Percentiles rank a stretch among this genome's conserved stretches.
Conservation (phyloP, 257 asterid genomes). For the Solanum habrochaites region DNA sequence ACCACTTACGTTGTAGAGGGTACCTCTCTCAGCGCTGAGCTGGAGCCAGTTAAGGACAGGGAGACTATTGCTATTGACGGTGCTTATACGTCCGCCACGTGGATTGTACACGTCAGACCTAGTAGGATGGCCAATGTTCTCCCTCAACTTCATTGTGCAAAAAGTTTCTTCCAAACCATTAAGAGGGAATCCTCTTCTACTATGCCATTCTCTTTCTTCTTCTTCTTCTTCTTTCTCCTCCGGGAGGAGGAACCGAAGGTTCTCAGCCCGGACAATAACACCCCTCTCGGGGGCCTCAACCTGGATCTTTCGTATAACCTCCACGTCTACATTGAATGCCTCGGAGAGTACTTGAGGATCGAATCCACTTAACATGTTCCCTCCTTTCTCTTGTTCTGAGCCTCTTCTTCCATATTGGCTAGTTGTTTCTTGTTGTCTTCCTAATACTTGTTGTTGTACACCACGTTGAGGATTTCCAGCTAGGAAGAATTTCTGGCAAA, state of each 20-base stretch:
- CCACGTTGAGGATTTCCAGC: constrained; percentile 42
- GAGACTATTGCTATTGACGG: constrained; percentile 41
- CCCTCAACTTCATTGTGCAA: constrained; percentile 26
- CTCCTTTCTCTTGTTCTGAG: not conserved
- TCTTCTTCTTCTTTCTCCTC: not conserved
- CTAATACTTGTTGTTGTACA: not conserved
- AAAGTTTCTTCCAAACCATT: constrained; percentile 57
- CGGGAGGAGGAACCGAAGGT: constrained; percentile 21
- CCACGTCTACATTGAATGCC: constrained; percentile 9
- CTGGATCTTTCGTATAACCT: constrained; percentile 16
- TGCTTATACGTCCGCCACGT: constrained; percentile 37
- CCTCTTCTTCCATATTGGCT: not conserved
- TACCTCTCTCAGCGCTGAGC: constrained; percentile 48
- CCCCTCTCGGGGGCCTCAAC: constrained; percentile 29
- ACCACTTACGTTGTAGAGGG: constrained; percentile 24
- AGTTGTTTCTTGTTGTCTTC: not conserved
- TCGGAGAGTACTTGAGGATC: constrained; percentile 18
- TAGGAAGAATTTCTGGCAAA: constrained; percentile 40
- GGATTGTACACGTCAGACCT: constrained; percentile 44
- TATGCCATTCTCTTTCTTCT: not conserved
- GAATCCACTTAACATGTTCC: constrained; percentile 26
- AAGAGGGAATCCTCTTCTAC: not conserved
- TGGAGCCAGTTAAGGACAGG: constrained; percentile 33
- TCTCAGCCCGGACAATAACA: constrained; percentile 28
- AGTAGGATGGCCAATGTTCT: constrained; percentile 26